Evolutionary conservation across 2,329 filamentous ascomycete species (phyloP).

Genomic region (Trichoderma citrinoviride): DNA sequence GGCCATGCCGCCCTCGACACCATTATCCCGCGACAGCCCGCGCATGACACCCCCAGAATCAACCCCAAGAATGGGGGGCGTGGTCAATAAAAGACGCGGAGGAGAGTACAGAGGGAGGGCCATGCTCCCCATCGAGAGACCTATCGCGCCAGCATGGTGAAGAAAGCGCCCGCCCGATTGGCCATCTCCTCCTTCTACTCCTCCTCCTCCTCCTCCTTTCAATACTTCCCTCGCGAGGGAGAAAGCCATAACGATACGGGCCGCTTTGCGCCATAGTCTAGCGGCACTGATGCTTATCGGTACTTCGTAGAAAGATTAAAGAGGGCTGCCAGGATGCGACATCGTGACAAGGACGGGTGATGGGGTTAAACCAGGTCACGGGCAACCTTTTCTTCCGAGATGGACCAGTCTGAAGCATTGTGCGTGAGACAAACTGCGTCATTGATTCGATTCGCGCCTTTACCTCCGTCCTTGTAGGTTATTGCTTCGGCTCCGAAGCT

Average conservation of each 20-base stretch:
- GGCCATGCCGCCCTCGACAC: slow-evolving; percentile 13
- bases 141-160: slow-evolving; percentile 2
- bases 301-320: not conserved
- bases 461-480: not conserved
- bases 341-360: slow-evolving; percentile 23
- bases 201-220: not conserved
- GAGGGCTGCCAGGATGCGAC: slow-evolving; percentile 19
- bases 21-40: slow-evolving; percentile 16
- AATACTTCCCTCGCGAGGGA: no score
- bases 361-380: slow-evolving; percentile 11
- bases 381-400: not conserved
- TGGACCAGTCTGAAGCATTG: not conserved
- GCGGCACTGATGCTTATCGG: slow-evolving; percentile 6
- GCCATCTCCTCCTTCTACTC: not conserved
- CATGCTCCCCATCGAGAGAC: not conserved
- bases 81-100: not conserved
- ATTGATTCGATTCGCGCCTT: slow-evolving; percentile 5
- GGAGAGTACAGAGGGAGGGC: not conserved
- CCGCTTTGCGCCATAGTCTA: slow-evolving; percentile 5
- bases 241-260: slow-evolving; percentile 10
- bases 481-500: slow-evolving; percentile 1
- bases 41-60: slow-evolving; percentile 18
- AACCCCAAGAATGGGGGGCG: not conserved
- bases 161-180: not conserved
- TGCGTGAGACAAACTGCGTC: slow-evolving; percentile 13